Base-by-base conservation (phyloP, 768 basidiomycete species). In the Lyophyllum shimeji region DNA sequence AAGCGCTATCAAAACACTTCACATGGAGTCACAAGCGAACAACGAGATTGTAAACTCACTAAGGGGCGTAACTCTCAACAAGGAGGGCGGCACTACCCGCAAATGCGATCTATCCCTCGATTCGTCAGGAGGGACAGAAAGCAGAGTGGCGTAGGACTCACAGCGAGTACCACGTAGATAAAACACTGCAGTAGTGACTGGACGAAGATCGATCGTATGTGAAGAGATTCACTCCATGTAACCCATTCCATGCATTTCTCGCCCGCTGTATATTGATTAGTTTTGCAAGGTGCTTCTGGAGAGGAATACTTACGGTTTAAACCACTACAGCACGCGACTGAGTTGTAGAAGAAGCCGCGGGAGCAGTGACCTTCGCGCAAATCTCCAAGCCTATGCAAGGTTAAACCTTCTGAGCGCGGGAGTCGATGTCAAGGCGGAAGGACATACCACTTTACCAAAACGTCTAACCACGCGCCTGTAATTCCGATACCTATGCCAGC, bases 321-420 rank as follows among this genome's bases (percentile, higher is more conserved):
- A 31, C 85, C 86, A 59, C 80, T 82, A 70, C 87, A 90, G 62
- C 88, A 90, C 20, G 84, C 75, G 23, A 84, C 82, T 66, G 84
- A 83, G 61, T 86, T 89, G 67, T 87, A 88, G 67, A 87, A 83
- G 71, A 89, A 82, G 2, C 84, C 85, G 60, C 84, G 83, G 9
- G 79, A 69, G 64, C 88, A 90, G 27, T 81, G 77, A 7, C 88
- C 88, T 67, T 86, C 85, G 2, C 86, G 80, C 37, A 90, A 67
- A 63, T 89, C 87, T 23, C 81, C 82, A 52, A 90, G 69, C 88
- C 87, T 88, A 49, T 34, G 56, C 27, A 45, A 40, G 54, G 43
- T 13, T 8, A 42, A 44, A 37, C 53, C 13, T 47, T 53, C 46
- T 9, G 50, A 59, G 21, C 40, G 24, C 34, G 48, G 24, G 18